Evolutionary conservation across 768 basidiomycete species (phyloP), one percentile per base, ranked within the genome.

Genomic region (Suillus cothurnatus): DNA sequence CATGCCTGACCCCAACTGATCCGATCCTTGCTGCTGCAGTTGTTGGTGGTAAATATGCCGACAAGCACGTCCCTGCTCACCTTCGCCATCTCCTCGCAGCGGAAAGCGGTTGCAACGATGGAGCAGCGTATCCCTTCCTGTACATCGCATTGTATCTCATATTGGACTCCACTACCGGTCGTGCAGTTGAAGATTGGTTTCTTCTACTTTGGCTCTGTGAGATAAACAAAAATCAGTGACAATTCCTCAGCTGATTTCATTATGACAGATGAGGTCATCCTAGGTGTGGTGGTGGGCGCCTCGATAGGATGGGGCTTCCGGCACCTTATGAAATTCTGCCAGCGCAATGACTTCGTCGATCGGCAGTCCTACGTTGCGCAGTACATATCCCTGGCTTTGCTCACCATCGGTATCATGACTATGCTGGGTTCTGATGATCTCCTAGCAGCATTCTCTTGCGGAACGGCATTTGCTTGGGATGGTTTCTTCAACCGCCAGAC

Each of bases 391-490:
- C 83, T 96, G 41, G 92, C 93, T 2, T 83, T 95, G 68, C 84
- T 95, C 66, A 90, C 92, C 32, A 91, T 93, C 72, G 97, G 97
- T 39, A 83, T 92, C 41, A 92, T 88, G 63, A 90, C 89, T 1
- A 84, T 97, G 12, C 83, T 98, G 34, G 95, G 95, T 38, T 91
- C 93, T 14, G 95, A 98, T 78, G 96, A 98, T 77, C 87, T 99
- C 23, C 84, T 99, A 9, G 94, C 96, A 19, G 92, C 97, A 1
- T 99, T 99, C 76, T 88, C 90, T 6, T 98, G 96, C 72, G 97
- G 97, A 21, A 90, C 94, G 6, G 94, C 95, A 2, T 99, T 98
- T 74, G 97, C 95, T 0, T 97, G 95, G 95, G 95, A 97, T 73
- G 94, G 90, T 41, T 96, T 95, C 80, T 93, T 93, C 82, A 94